Evolutionary conservation across 1,284 basidiomycete genomes (phyloP), one percentile per base, ranked within the genome.

Genomic region (Naganishia liquefaciens): DNA sequence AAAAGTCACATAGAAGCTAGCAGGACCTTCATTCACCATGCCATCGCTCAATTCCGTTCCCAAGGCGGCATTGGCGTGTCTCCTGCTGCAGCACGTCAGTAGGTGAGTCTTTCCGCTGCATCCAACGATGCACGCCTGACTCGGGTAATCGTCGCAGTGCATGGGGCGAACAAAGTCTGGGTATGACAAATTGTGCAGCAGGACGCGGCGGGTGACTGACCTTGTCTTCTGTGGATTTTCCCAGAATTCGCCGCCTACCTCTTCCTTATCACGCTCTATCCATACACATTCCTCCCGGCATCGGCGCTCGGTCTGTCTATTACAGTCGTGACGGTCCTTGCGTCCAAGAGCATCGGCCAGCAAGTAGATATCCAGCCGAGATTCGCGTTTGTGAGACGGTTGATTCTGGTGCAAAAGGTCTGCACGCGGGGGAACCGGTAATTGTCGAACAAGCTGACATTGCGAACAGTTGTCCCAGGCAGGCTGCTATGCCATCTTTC

Each of bases 281-380:
- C 68, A 6, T 71, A 71, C 43, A 74, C 74, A 0, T 76, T 81
- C 30, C 74, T 82, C 0, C 81, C 81, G 2, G 80, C 81, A 0
- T 82, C 81, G 0, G 68, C 82, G 17, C 79, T 81, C 51, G 82
- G 82, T 11, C 76, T 82, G 30, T 68, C 72, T 52, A 78, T 78
- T 0, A 82, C 80, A 0, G 71, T 74, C 11, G 69, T 73, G 1
- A 78, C 78, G 5, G 73, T 82, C 19, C 17, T 80, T 0, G 71
- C 78, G 10, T 72, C 75, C 2, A 75, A 77, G 13, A 74, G 70
- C 27, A 74, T 82, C 25, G 82, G 81, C 0, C 70, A 74, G 1
- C 63, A 77, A 39, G 78, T 82, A 25, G 82, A 82, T 66, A 63
- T 71, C 6, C 68, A 74, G 39, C 63, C 68, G 0, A 72, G 80